Percentiles rank a stretch among this genome's conserved stretches.
These are phyloP conservation scores for Wickerhamomyces chambardii DNA, from an alignment of 805 yeast genomes.

Conservation along the genomic window DNA sequence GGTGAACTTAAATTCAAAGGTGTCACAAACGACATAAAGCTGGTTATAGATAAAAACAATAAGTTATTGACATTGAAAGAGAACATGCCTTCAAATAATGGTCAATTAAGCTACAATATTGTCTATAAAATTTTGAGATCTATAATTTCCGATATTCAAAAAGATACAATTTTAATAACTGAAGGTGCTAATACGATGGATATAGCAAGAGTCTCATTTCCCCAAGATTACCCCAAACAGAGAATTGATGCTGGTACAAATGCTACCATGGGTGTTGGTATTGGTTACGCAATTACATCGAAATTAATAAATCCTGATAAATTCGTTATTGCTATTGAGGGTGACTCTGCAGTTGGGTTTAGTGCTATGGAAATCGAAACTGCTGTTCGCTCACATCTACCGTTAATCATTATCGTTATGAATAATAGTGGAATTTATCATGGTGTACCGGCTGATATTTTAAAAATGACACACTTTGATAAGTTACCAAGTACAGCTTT, in stretches of 20 bases:
- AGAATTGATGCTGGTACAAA: slow-evolving; percentile 68
- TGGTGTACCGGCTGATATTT: slow-evolving; percentile 34
- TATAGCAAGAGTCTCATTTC: slow-evolving; percentile 52
- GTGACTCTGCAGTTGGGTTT: slow-evolving; percentile 75
- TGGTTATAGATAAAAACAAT: slow-evolving; percentile 20
- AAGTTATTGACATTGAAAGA: slow-evolving; percentile 25
- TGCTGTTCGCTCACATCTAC: slow-evolving; percentile 42
- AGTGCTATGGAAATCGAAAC: slow-evolving; percentile 71
- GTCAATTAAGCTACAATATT: slow-evolving; percentile 35
- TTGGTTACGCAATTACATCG: slow-evolving; percentile 63
- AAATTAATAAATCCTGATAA: slow-evolving; percentile 34
- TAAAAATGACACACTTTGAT: slow-evolving; percentile 11
- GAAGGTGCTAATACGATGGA: slow-evolving; percentile 84
- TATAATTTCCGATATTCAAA: slow-evolving; percentile 20
- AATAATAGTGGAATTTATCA: slow-evolving; percentile 69
- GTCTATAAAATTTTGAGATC: slow-evolving; percentile 42
- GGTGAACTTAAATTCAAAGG: too few species aligned
- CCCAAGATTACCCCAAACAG: slow-evolving; percentile 38
- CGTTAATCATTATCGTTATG: slow-evolving; percentile 54
- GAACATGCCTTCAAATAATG: not conserved
- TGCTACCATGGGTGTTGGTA: slow-evolving; percentile 73
- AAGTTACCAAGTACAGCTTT: slow-evolving; percentile 53
- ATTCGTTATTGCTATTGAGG: slow-evolving; percentile 52
- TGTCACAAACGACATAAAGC: too few species aligned
- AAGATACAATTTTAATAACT: slow-evolving; percentile 35